A percentile compares a stretch with the other conserved stretches of the same genome.
These are phyloP conservation scores for Teratosphaeria epicoccoides DNA, from an alignment of 2,329 filamentous ascomycete genomes.

Conservation along the genomic window DNA sequence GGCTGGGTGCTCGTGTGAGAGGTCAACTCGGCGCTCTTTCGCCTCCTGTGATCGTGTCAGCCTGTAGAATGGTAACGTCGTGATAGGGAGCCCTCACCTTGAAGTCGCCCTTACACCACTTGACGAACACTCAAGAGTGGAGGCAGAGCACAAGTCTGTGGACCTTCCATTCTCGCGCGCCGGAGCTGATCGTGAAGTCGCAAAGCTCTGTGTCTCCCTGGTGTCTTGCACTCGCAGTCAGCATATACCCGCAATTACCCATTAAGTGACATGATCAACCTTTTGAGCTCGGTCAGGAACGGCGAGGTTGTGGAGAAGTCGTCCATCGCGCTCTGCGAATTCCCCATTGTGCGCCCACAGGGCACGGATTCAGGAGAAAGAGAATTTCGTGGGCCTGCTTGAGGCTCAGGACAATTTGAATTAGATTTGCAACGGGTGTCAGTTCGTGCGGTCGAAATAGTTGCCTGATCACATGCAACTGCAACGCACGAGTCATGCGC, in stretches of 20 bases:
- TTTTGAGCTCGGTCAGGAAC: too few relatives aligned
- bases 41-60: neutral
- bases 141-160: slow-evolving; percentile 13
- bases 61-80: too few relatives aligned
- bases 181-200: slow-evolving; percentile 12
- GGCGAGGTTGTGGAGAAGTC: too few relatives aligned
- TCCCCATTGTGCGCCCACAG: too few relatives aligned
- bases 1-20: neutral
- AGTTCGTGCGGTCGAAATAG: neutral
- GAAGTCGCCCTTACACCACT: slow-evolving; percentile 1
- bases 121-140: slow-evolving; percentile 11
- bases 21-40: neutral
- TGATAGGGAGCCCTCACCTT: neutral
- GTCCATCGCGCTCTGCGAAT: too few relatives aligned
- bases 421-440: too few relatives aligned
- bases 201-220: neutral
- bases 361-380: too few relatives aligned
- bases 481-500: too few relatives aligned
- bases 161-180: slow-evolving; percentile 5
- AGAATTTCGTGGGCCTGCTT: too few relatives aligned
- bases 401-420: too few relatives aligned
- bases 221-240: neutral
- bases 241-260: neutral
- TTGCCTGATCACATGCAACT: neutral
- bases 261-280: neutral